These are phyloP conservation scores for Tylopilus rubrobrunneus DNA, from an alignment of 768 basidiomycete genomes.

Conservation along the genomic window DNA sequence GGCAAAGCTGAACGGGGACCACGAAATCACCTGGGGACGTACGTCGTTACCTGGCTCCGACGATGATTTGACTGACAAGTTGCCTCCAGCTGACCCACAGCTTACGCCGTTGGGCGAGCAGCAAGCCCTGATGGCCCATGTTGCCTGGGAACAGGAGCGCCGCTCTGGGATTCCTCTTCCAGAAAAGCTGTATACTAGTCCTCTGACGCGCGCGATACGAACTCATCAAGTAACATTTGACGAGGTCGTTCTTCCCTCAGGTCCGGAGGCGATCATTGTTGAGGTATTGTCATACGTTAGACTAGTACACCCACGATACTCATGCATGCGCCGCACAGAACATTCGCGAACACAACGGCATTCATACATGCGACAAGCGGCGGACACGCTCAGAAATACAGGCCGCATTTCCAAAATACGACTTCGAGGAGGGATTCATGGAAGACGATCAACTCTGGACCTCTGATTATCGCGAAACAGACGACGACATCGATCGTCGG, in stretches of 20 bases:
- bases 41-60: conserved; percentile 27
- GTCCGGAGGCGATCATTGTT: conserved; percentile 40
- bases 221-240: conserved; percentile 55
- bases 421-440: conserved; percentile 52
- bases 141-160: conserved; percentile 15
- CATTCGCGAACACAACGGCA: conserved; percentile 59
- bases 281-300: conserved; percentile 32
- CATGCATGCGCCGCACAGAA: conserved; percentile 42
- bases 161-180: conserved; percentile 16
- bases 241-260: conserved; percentile 26
- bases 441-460: conserved; percentile 64
- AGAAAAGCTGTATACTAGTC: conserved; percentile 33
- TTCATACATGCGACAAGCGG: conserved; percentile 72
- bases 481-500: conserved; percentile 37
- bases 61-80: not conserved
- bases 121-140: conserved; percentile 43
- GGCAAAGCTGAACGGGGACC: conserved; percentile 63
- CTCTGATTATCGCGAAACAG: conserved; percentile 19
- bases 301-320: too few relatives aligned
- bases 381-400: conserved; percentile 46
- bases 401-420: conserved; percentile 37
- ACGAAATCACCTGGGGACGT: conserved; percentile 72
- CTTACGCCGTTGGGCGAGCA: conserved; percentile 54
- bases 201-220: conserved; percentile 56
- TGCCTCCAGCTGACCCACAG: conserved; percentile 36